These are phyloP conservation scores for Lolium rigidum DNA, from an alignment of 176 grass and related monocot genomes.

Conservation along the genomic window DNA sequence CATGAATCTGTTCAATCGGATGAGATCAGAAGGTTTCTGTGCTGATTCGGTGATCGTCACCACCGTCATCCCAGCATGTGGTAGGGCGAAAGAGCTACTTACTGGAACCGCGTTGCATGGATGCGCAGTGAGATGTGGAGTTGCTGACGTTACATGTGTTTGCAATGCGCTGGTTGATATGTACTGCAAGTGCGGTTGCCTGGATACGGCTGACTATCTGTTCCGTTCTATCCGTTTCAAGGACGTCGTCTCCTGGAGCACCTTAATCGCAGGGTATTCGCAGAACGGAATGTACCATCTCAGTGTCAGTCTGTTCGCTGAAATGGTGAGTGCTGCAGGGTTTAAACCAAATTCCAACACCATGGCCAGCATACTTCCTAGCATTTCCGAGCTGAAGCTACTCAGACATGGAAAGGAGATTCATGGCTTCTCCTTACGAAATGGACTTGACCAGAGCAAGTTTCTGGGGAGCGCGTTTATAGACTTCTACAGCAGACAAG, in stretches of 20 bases:
- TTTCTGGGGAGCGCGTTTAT: slow-evolving; percentile 63
- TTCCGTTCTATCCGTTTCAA: slow-evolving; percentile 47
- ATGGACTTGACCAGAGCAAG: slow-evolving; percentile 47
- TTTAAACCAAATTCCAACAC: slow-evolving; percentile 51
- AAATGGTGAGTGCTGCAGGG: slow-evolving; percentile 53
- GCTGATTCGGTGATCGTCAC: slow-evolving; percentile 60
- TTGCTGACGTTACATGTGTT: slow-evolving; percentile 46
- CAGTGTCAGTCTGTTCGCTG: slow-evolving; percentile 43
- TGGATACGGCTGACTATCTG: slow-evolving; percentile 39
- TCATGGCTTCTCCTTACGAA: slow-evolving; percentile 55
- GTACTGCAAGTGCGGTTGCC: slow-evolving; percentile 62
- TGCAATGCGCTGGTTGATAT: slow-evolving; percentile 65
- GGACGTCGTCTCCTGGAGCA: slow-evolving; percentile 71
- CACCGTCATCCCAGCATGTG: slow-evolving; percentile 59
- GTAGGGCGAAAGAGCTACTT: slow-evolving; percentile 38
- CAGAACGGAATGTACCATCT: slow-evolving; percentile 43
- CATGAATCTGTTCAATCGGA: slow-evolving; percentile 41
- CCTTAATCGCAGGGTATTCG: slow-evolving; percentile 58
- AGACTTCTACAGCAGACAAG: slow-evolving; percentile 57
- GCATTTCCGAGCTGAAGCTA: slow-evolving; percentile 51
- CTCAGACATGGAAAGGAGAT: slow-evolving; percentile 48
- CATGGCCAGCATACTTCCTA: slow-evolving; percentile 61
- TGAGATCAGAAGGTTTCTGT: slow-evolving; percentile 45
- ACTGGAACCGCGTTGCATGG: slow-evolving; percentile 55
- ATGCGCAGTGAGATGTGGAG: slow-evolving; percentile 45